Conservation (phyloP, 176 grass and related monocot genomes). For the Lolium perenne region DNA sequence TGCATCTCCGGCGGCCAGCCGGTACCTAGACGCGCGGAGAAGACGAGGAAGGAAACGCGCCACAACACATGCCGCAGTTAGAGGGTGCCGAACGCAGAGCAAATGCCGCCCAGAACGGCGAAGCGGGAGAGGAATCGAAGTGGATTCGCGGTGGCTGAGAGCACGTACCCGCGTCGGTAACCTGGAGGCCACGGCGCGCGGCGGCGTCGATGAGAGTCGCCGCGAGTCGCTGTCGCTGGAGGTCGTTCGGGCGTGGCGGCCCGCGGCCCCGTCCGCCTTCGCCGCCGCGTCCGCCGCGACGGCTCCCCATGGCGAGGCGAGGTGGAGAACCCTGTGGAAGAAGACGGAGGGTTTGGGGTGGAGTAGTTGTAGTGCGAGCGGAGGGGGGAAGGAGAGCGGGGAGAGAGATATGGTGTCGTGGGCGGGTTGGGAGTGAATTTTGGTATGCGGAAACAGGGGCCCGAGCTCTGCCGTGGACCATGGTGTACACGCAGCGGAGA, state of each 20-base stretch:
- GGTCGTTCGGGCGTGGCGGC: neutral
- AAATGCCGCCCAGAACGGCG: neutral
- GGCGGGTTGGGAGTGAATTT: neutral
- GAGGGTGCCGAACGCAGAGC: neutral
- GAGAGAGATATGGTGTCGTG: too few species aligned
- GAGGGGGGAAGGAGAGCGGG: too few species aligned
- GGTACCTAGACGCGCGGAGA: slow-evolving; percentile 11
- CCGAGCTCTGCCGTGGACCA: neutral
- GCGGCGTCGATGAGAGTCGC: neutral
- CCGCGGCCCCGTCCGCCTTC: neutral
- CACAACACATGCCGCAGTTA: neutral
- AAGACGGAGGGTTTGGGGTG: neutral
- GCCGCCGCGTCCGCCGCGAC: neutral
- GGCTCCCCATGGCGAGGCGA: slow-evolving; percentile 14
- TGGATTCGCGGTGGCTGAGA: neutral
- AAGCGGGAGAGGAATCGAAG: neutral
- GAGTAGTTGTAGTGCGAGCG: too few species aligned
- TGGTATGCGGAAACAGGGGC: neutral
- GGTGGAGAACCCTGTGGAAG: neutral
- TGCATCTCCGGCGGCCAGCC: neutral
- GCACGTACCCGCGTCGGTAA: slow-evolving; percentile 23
- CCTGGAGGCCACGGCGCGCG: neutral
- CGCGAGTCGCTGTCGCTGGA: neutral
- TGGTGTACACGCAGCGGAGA: neutral
- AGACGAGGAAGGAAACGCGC: neutral